These are phyloP conservation scores for Ophiostoma ips DNA, from an alignment of 2,329 filamentous ascomycete genomes.

Conservation along the genomic window DNA sequence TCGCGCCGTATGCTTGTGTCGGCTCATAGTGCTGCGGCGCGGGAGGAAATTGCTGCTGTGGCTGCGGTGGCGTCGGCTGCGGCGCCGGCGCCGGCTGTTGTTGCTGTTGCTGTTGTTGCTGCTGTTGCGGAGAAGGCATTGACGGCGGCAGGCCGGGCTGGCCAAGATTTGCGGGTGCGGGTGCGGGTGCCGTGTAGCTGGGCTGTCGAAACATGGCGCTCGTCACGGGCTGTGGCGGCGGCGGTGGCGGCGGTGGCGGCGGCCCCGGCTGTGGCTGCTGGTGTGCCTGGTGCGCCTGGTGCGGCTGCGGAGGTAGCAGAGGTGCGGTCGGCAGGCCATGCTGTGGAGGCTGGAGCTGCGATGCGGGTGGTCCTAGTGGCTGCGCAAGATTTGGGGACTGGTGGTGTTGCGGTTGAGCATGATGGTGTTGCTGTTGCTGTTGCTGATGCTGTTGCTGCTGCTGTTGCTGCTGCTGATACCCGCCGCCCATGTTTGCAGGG, in stretches of 20 bases:
- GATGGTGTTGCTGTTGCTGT: conserved; percentile 12
- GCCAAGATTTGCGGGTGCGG: no score
- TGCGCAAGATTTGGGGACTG: conserved; percentile 20
- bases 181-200: conserved; percentile 20
- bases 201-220: conserved; percentile 23
- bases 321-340: not conserved
- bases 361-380: conserved; percentile 18
- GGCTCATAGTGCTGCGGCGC: conserved; percentile 21
- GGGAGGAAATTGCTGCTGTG: conserved; percentile 7
- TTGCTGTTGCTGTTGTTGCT: not conserved
- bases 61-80: no score
- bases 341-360: not conserved
- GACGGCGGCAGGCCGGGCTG: not conserved
- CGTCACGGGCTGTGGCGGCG: conserved; percentile 7
- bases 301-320: conserved; percentile 6
- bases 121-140: not conserved
- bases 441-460: not conserved
- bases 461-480: not conserved
- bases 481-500: conserved; percentile 2
- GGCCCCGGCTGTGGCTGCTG: conserved; percentile 17
- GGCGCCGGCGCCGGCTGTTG: no score
- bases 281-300: conserved; percentile 25
- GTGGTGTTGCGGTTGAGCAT: conserved; percentile 31
- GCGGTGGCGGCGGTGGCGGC: conserved; percentile 21
- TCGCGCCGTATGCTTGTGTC: conserved; percentile 16